Evolutionary conservation across 768 basidiomycete genomes (phyloP).

Genomic region (Tricholoma saponaceum): DNA sequence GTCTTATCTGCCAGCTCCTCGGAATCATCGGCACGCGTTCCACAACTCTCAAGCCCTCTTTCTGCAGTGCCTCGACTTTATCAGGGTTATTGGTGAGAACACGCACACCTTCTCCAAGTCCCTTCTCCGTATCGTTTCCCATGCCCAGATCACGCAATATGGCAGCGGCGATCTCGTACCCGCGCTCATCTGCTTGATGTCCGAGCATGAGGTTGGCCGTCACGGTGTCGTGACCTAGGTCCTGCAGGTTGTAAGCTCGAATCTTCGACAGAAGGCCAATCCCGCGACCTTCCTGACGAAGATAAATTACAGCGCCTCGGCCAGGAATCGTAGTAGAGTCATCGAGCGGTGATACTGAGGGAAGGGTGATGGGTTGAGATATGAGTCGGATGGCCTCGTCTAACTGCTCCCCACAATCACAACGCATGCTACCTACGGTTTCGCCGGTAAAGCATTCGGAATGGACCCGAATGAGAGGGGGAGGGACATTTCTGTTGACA

Average conservation of each 20-base stretch:
- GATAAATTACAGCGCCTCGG: conserved; percentile 89
- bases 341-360: conserved; percentile 26
- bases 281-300: conserved; percentile 96
- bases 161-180: conserved; percentile 87
- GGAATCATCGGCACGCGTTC: conserved; percentile 96
- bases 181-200: conserved; percentile 89
- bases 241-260: conserved; percentile 95
- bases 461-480: conserved; percentile 91
- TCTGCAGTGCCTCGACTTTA: conserved; percentile 84
- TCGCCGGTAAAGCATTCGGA: conserved; percentile 99
- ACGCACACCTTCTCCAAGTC: conserved; percentile 50
- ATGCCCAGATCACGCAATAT: conserved; percentile 87
- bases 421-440: conserved; percentile 96
- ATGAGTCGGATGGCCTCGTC: conserved; percentile 96
- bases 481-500: conserved; percentile 39
- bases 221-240: conserved; percentile 98
- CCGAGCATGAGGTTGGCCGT: conserved; percentile 95
- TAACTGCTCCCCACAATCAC: conserved; percentile 97
- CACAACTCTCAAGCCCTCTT: conserved; percentile 73
- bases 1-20: conserved; percentile 68
- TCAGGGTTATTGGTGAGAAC: conserved; percentile 98
- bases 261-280: conserved; percentile 96
- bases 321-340: conserved; percentile 58
- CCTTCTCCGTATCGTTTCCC: conserved; percentile 36
- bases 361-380: conserved; percentile 58